phyloP scores from a whole-genome alignment of 257 asterid genomes.

The Gentiana macrophylla region DNA sequence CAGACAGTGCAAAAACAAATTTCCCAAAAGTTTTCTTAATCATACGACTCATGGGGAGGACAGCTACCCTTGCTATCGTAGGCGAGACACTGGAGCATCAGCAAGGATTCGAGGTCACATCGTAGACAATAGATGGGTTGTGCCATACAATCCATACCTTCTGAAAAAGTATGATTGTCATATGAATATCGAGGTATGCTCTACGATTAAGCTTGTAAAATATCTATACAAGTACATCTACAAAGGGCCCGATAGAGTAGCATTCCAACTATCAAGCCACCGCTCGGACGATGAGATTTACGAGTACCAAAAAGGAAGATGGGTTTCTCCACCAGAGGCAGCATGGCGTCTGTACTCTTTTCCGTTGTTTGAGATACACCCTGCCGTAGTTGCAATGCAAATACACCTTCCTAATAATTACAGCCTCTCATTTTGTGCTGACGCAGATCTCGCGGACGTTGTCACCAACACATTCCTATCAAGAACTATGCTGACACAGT shows the following conservation, averaged over 20 bases:
- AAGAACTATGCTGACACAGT: neutral
- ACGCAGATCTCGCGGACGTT: neutral
- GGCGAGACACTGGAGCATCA: no score
- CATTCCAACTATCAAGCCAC: no score
- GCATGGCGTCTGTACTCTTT: neutral
- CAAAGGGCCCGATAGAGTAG: neutral
- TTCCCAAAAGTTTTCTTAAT: no score
- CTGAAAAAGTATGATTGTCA: neutral
- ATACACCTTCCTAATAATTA: neutral
- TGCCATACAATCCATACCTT: neutral
- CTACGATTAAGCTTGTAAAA: neutral
- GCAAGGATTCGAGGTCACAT: no score
- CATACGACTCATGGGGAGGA: no score
- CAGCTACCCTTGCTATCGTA: no score
- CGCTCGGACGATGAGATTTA: neutral
- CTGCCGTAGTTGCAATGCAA: neutral
- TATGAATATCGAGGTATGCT: neutral
- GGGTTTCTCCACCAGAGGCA: neutral
- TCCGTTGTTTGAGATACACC: neutral
- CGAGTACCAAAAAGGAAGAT: neutral
- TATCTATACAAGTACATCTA: neutral
- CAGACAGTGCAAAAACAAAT: no score
- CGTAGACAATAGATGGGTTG: no score
- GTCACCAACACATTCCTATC: neutral
- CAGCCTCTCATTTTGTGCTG: neutral